phyloP scores from a whole-genome alignment of 805 yeast genomes.

The Monosporozyma servazzii region DNA sequence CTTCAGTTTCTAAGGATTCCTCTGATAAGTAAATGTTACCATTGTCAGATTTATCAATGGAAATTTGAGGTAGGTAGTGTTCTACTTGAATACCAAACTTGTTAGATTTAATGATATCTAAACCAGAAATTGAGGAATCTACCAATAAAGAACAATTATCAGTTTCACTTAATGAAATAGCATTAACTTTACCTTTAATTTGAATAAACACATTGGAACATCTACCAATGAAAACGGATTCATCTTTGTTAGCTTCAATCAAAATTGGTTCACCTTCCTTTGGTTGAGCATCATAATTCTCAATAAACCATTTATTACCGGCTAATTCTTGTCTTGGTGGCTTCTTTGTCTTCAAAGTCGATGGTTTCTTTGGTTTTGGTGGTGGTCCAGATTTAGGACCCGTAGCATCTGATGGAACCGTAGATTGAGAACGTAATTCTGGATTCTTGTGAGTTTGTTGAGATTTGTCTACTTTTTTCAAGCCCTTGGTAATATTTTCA shows the following conservation, averaged over 20 bases:
- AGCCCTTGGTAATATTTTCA: conserved; percentile 68
- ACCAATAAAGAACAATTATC: conserved; percentile 65
- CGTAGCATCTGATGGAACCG: conserved; percentile 34
- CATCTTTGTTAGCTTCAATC: conserved; percentile 75
- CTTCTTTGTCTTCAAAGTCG: conserved; percentile 41
- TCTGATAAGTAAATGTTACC: conserved; percentile 72
- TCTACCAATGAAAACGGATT: conserved; percentile 81
- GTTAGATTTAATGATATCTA: conserved; percentile 75
- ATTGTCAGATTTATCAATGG: conserved; percentile 81
- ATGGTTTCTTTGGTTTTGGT: conserved; percentile 77
- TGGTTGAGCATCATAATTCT: conserved; percentile 57
- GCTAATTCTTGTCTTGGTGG: conserved; percentile 63
- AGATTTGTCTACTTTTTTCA: conserved; percentile 86
- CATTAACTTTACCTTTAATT: conserved; percentile 84
- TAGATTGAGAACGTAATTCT: conserved; percentile 51
- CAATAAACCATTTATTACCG: conserved; percentile 85
- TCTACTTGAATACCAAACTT: conserved; percentile 79
- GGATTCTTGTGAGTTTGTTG: conserved; percentile 94
- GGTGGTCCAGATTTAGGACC: conserved; percentile 44
- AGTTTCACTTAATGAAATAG: conserved; percentile 71
- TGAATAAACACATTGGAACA: conserved; percentile 68
- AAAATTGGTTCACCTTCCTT: conserved; percentile 34
- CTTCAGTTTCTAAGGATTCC: conserved; percentile 62
- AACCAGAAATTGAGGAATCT: conserved; percentile 77
- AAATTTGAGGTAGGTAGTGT: conserved; percentile 74